Conservation (phyloP, 176 grass and related monocot genomes). For the Aegilops umbellulata region DNA sequence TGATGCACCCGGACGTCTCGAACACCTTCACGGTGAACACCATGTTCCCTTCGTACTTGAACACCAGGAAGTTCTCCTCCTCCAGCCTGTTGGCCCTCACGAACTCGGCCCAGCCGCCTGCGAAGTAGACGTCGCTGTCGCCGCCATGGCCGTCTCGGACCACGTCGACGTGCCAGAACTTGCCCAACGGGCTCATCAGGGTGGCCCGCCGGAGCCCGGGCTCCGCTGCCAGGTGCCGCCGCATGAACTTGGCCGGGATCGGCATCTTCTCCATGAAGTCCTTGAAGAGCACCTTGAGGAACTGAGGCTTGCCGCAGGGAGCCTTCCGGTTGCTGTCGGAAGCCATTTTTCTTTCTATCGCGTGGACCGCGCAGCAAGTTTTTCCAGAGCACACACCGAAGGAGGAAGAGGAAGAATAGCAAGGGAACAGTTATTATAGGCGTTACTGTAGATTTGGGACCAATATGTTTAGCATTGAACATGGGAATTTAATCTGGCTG, state of each 20-base stretch:
- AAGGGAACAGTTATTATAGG: background rate
- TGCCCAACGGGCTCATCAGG: constrained; percentile 2
- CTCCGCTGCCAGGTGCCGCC: background rate
- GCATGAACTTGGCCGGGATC: background rate
- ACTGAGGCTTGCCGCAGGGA: constrained; percentile 10
- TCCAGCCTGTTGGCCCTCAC: background rate
- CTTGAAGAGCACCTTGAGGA: constrained; percentile 15
- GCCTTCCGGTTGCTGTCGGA: background rate
- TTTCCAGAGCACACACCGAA: background rate
- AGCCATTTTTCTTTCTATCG: background rate
- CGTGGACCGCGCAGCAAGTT: background rate
- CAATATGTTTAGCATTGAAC: constrained; percentile 10
- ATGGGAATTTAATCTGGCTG: background rate
- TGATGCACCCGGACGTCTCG: background rate
- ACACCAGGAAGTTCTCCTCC: constrained; percentile 27
- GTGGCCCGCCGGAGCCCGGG: background rate
- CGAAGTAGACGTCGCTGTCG: background rate
- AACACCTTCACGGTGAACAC: constrained; percentile 17
- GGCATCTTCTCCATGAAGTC: constrained; percentile 13
- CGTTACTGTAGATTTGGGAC: background rate
- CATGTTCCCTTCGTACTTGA: constrained; percentile 28
- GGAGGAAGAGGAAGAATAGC: background rate
- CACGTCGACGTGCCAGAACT: constrained; percentile 21
- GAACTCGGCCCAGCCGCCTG: background rate
- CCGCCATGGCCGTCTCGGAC: background rate